Evolutionary conservation across 768 basidiomycete genomes (phyloP).

Genomic region (Leccinellum luteum): DNA sequence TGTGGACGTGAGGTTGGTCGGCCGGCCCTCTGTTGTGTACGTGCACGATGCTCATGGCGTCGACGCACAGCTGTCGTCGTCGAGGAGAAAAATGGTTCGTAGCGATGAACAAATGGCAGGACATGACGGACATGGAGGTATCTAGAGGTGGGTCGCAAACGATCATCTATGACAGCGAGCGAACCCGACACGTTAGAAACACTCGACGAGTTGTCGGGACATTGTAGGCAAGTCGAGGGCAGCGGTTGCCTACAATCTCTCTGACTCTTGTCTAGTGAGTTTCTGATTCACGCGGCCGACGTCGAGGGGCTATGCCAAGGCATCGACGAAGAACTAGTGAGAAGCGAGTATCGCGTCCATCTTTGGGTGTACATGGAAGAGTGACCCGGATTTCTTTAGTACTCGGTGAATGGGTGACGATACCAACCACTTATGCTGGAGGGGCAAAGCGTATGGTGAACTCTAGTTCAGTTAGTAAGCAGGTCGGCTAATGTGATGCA

Average conservation of each 20-base stretch:
- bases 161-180: not conserved
- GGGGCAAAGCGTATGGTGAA: conserved; percentile 75
- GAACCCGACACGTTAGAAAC: conserved; percentile 52
- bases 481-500: conserved; percentile 4
- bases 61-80: conserved; percentile 68
- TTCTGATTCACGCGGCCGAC: conserved; percentile 96
- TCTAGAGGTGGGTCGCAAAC: conserved; percentile 56
- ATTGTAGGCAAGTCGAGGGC: conserved; percentile 65
- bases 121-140: conserved; percentile 92
- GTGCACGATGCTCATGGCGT: not conserved
- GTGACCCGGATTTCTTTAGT: conserved; percentile 41
- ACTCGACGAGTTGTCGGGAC: conserved; percentile 68
- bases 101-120: conserved; percentile 99
- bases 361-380: not conserved
- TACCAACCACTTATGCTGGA: conserved; percentile 96
- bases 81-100: conserved; percentile 81
- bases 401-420: conserved; percentile 86
- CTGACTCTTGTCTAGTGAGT: conserved; percentile 60
- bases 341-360: conserved; percentile 46
- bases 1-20: conserved; percentile 84
- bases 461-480: not conserved
- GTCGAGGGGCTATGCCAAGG: conserved; percentile 97
- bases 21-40: not conserved
- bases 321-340: conserved; percentile 86
- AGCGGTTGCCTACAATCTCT: not conserved